A percentile compares a stretch with the other conserved stretches of the same genome.
Evolutionary conservation across 345 rosid species (phyloP).

Genomic region (Ceriops tagal): DNA sequence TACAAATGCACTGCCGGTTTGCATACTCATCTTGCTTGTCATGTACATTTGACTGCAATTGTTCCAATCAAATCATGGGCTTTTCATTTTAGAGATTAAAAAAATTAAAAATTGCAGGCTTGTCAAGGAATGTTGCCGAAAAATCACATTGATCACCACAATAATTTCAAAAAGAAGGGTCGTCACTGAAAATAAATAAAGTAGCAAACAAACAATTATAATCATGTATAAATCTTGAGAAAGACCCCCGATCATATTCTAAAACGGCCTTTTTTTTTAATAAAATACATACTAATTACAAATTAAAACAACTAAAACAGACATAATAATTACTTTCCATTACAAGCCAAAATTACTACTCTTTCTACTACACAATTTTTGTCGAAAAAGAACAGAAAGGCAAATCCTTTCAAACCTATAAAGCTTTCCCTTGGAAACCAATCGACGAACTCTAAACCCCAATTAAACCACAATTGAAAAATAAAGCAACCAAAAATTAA

Average conservation of each 20-base stretch:
- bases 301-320: not conserved
- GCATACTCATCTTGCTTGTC: not conserved
- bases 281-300: constrained; percentile 1
- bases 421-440: not conserved
- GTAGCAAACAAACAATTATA: constrained; percentile 11
- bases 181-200: constrained; percentile 1
- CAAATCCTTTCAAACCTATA: constrained; percentile 6
- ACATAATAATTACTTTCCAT: constrained; percentile 10
- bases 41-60: not conserved
- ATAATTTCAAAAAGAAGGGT: not conserved
- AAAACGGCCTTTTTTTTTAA: not conserved
- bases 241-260: constrained; percentile 5
- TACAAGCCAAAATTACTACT: not conserved
- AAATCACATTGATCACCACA: not conserved
- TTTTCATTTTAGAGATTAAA: not conserved
- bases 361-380: not conserved
- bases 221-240: constrained; percentile 8
- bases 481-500: not conserved
- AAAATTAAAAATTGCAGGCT: not conserved
- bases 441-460: not conserved
- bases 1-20: not conserved
- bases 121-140: not conserved
- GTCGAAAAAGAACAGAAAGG: not conserved
- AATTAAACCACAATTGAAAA: not conserved
- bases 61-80: not conserved